Base-by-base conservation (phyloP, 306 rosid species). In the Bauhinia variegata region DNA sequence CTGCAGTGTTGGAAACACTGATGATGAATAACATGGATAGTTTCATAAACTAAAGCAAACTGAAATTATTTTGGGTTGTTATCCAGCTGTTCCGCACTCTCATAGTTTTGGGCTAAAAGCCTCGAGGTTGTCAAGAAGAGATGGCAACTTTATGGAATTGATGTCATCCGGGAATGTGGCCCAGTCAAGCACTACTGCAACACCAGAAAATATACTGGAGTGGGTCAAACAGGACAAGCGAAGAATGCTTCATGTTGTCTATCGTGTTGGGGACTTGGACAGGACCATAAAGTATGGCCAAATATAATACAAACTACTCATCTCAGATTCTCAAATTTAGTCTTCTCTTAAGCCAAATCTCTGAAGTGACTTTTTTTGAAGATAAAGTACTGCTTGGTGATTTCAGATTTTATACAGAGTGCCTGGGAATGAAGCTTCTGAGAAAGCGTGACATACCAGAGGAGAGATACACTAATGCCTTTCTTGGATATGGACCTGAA, bases 401-500 rank as follows among this genome's bases (percentile, higher is more conserved):
- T 63, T 83, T 70, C 83, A 91, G 97, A 80, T 91, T 91, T 79
- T 91, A 88, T 74, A 80, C 80, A 0, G 96, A 91, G 78, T 89
- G 96, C 63, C 79, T 88, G 8, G 95, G 95, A 68, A 88, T 91
- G 97, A 88, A 88, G 78, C 76, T 91, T 78, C 88, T 91, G 49
- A 76, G 96, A 71, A 82, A 77, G 60, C 95, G 89, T 15, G 96
- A 91, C 83, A 83, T 85, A 78, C 89, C 91, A 3, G 97, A 91
- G 68, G 87, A 83, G 80, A 86, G 84, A 83, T 89, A 87, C 77
- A 87, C 88, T 11, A 91, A 88, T 62, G 95, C 82, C 37, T 91
- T 88, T 78, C 96, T 91, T 72, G 96, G 96, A 72, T 91, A 84
- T 57, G 96, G 97, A 37, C 97, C 82, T 15, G 96, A 91, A 84